Conservation (phyloP, 1,139 yeast species). For the Pichia sp. region DNA sequence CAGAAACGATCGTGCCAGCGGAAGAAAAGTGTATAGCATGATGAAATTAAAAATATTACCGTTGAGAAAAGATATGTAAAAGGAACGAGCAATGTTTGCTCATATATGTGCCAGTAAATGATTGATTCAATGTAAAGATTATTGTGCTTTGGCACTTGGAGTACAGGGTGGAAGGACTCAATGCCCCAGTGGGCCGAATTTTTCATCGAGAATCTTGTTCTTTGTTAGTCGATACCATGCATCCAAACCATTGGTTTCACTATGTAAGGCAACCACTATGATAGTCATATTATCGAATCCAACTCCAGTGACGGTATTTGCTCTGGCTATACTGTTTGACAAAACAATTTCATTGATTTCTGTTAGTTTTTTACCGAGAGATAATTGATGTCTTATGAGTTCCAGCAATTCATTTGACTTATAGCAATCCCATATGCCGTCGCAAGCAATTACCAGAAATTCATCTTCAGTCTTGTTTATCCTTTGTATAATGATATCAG, state of each 20-base stretch:
- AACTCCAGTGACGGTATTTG: conserved; percentile 65
- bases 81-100: too few species aligned
- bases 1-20: too few species aligned
- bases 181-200: conserved; percentile 25
- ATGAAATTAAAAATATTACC: too few species aligned
- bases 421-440: conserved; percentile 78
- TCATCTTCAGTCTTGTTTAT: conserved; percentile 38
- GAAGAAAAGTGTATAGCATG: too few species aligned
- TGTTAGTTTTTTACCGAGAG: conserved; percentile 50
- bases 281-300: conserved; percentile 81
- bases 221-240: conserved; percentile 56
- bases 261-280: conserved; percentile 46
- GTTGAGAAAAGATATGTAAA: too few species aligned
- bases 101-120: too few species aligned
- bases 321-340: conserved; percentile 65
- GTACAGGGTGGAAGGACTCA: too few species aligned
- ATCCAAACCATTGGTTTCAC: conserved; percentile 27
- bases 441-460: conserved; percentile 64
- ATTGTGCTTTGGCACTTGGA: too few species aligned
- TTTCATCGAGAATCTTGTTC: conserved; percentile 41
- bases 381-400: conserved; percentile 50
- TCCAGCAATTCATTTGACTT: conserved; percentile 48
- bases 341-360: conserved; percentile 52
- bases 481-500: conserved; percentile 55
- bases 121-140: too few species aligned